Evolutionary conservation across 139 green algal species (phyloP), one percentile per base, ranked within the genome.

Genomic region (Ostreobium quekettii): DNA sequence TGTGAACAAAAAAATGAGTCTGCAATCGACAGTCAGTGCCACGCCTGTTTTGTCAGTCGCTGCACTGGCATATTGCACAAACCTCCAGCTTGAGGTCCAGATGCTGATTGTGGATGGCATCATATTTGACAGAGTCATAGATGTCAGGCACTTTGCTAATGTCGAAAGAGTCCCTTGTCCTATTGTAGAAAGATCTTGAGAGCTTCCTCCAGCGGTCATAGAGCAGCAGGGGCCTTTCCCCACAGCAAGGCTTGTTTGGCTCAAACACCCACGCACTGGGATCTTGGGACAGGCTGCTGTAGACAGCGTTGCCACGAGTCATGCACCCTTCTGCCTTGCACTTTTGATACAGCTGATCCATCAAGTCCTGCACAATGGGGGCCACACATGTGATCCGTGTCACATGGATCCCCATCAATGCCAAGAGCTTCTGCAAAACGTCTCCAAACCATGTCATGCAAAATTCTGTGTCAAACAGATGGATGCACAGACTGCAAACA

Each of bases 111-210:
- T 98, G 93, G 66, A 98, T 92, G 47, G 85, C 77, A 62, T 98
- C 93, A 58, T 97, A 97, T 79, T 96, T 96, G 65, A 81, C 82
- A 1, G 65, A 80, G 73, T 96, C 90, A 57, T 95, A 96, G 56
- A 98, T 95, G 79, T 99, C 93, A 0, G 93, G 92, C 35, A 80
- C 77, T 81, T 96, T 95, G 80, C 72, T 86, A 74, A 94, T 93
- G 78, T 96, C 89, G 64, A 91, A 96, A 47, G 75, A 66, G 57
- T 78, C 73, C 74, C 88, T 91, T 80, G 90, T 93, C 24, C 87
- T 80, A 60, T 67, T 87, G 77, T 87, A 90, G 53, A 95, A 91
- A 4, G 83, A 85, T 80, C 91, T 93, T 49, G 84, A 70, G 72
- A 96, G 81, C 81, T 95, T 96, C 68, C 84, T 80, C 90, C 90